Evolutionary conservation across 2,329 filamentous ascomycete genomes (phyloP), one percentile per base, ranked within the genome.

Genomic region (Dactylonectria macrodidyma): DNA sequence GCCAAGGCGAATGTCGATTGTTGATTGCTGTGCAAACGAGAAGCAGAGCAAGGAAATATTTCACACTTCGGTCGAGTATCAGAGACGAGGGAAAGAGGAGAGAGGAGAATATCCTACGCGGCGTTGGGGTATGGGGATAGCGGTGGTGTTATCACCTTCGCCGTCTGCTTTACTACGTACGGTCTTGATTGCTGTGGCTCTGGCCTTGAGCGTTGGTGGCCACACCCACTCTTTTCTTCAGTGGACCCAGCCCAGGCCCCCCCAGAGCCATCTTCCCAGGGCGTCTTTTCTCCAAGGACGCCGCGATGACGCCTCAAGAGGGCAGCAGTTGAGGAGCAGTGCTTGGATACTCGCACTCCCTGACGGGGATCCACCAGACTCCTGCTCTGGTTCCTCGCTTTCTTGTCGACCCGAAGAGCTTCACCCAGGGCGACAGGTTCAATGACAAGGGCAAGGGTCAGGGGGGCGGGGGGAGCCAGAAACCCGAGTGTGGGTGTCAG

Each of bases 81-180:
- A 57, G 34, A 46, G 57, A 66, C 60, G 70, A 73, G 67, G 58
- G 65, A 62, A 68, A 60, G 54, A 73, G 59, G 65, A 34, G 57
- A 66, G 69, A 75, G 60, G 63, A 70, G 62, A 60, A 60, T 59
- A 62, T 50, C 56, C 59, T 66, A 63, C 69, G 62, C 62, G 55
- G 68, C 58, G 62, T 71, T 55, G 71, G 73, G 71, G 68, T 69
- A 19, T 76, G 74, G 74, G 74, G 74, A 76, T 71, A 66, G 70
- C 67, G 62, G 74, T 73, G 68, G 74, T 75, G 72, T 76, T 76
- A 76, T 76, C 73, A 76, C 74, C 72, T 76, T 72, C 26, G 68
- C 56, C 67, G 66, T 65, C 70, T 67, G 62, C 66, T 65, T 65
- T 67, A 58, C 59, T 64, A 46, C 57, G 62, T 59, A 62, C 30